These are phyloP conservation scores for Diaporthe vaccinii DNA, from an alignment of 2,329 filamentous ascomycete species.

Conservation along the genomic window DNA sequence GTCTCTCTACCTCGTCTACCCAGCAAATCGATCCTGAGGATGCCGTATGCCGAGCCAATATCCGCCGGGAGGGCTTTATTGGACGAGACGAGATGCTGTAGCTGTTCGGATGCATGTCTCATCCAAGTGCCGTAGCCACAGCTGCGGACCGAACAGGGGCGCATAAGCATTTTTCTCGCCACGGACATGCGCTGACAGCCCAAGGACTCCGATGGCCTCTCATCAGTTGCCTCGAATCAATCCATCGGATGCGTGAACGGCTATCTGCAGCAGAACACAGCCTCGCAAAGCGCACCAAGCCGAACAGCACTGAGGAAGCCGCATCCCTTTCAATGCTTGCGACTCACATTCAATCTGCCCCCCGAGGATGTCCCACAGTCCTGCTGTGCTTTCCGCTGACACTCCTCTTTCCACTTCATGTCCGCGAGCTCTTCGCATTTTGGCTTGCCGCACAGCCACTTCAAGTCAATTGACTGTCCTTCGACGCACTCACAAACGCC, in stretches of 20 bases:
- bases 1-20: background rate
- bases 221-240: background rate
- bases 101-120: conserved; percentile 5
- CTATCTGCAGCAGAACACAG: background rate
- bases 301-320: background rate
- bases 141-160: background rate
- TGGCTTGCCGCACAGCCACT: conserved; percentile 20
- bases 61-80: background rate
- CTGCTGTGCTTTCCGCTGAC: background rate
- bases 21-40: background rate
- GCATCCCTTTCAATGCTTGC: background rate
- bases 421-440: conserved; percentile 19
- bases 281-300: background rate
- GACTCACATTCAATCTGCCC: background rate
- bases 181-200: background rate
- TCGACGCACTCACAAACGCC: conserved; percentile 4
- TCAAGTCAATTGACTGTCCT: background rate
- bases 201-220: background rate
- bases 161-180: background rate
- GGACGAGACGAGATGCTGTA: background rate
- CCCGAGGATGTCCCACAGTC: background rate
- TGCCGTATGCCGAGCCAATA: background rate
- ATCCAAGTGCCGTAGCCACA: background rate
- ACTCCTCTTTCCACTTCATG: background rate
- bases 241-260: background rate